A percentile compares a stretch with the other conserved stretches of the same genome.
Conservation (phyloP, 805 yeast genomes). For the Candida qinlingensis region DNA sequence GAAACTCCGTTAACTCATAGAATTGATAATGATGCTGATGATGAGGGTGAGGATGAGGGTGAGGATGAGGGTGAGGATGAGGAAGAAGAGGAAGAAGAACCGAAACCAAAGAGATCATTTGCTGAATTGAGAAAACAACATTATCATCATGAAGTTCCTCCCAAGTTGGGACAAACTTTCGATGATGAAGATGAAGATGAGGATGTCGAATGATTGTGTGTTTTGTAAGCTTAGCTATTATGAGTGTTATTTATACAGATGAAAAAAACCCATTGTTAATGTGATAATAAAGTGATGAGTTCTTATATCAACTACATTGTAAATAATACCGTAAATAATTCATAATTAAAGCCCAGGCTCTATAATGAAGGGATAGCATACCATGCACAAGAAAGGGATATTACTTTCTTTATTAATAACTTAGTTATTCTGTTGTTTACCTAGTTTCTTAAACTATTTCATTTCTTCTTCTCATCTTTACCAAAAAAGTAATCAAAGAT, state of each 20-base stretch:
- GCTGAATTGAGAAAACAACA: constrained; percentile 23
- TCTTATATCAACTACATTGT: too few species aligned
- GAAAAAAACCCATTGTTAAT: too few species aligned
- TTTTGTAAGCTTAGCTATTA: background rate
- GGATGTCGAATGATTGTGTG: background rate
- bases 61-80: constrained; percentile 15
- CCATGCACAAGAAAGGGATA: too few species aligned
- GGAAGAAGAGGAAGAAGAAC: constrained; percentile 15
- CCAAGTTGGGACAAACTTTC: background rate
- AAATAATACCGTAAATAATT: too few species aligned
- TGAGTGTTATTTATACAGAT: too few species aligned
- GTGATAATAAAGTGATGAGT: too few species aligned
- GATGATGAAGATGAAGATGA: constrained; percentile 7
- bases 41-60: constrained; percentile 12
- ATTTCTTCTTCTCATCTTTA: constrained; percentile 6
- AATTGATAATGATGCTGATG: constrained; percentile 21
- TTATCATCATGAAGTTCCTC: constrained; percentile 17
- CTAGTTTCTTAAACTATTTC: background rate
- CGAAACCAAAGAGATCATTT: constrained; percentile 44
- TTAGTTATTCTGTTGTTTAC: too few species aligned
- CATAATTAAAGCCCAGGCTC: too few species aligned
- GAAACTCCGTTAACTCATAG: constrained; percentile 12
- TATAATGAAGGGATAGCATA: too few species aligned
- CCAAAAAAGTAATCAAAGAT: constrained; percentile 22
- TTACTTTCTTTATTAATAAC: too few species aligned